phyloP scores from a whole-genome alignment of 441 rosid genomes.

The Croton laevigatus region DNA sequence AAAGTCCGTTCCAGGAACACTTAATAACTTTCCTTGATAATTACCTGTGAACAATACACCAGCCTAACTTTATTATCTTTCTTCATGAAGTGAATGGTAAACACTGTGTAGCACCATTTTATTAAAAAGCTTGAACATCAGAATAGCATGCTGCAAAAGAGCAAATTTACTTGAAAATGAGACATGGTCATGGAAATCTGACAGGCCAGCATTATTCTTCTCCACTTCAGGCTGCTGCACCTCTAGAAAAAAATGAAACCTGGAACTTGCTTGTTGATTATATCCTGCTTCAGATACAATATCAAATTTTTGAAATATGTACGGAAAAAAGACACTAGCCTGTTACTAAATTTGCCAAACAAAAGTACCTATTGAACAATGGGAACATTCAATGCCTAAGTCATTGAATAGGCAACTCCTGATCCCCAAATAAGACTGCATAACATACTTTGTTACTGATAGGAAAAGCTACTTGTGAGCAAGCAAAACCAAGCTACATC shows the following conservation, averaged over 20 bases:
- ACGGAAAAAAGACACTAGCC: conserved; percentile 1
- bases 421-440: not conserved
- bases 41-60: conserved; percentile 32
- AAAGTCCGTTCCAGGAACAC: conserved; percentile 35
- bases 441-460: not conserved
- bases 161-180: conserved; percentile 46
- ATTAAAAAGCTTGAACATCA: conserved; percentile 5
- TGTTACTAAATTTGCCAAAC: not conserved
- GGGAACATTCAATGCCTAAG: not conserved
- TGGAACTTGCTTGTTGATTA: conserved; percentile 57
- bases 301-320: conserved; percentile 19
- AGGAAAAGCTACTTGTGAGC: not conserved
- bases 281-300: conserved; percentile 44
- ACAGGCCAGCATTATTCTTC: conserved; percentile 39
- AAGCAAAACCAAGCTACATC: too few relatives aligned
- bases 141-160: conserved; percentile 18
- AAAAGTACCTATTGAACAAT: not conserved
- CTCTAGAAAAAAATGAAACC: conserved; percentile 44
- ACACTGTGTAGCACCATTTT: not conserved
- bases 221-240: conserved; percentile 40
- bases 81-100: not conserved
- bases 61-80: conserved; percentile 19
- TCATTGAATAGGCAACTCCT: not conserved
- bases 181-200: conserved; percentile 40
- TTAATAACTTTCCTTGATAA: conserved; percentile 45